Evolutionary conservation across 768 basidiomycete genomes (phyloP).

Genomic region (Pulveroboletus sp.): DNA sequence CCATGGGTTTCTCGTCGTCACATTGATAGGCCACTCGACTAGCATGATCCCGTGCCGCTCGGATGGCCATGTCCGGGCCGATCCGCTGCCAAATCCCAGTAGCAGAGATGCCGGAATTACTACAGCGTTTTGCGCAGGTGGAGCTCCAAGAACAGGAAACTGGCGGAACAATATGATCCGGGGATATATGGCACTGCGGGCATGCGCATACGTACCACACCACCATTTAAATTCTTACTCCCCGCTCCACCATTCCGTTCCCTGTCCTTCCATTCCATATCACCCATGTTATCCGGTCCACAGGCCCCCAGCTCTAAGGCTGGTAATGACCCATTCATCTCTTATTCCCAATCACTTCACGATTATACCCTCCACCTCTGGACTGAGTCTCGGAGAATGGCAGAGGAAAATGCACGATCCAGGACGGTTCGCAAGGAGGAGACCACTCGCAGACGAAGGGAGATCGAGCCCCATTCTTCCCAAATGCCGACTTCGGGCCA

Average conservation of each 20-base stretch:
- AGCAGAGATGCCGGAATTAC: slow-evolving; percentile 3
- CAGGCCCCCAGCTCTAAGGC: slow-evolving; percentile 3
- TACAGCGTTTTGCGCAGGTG: slow-evolving; percentile 22
- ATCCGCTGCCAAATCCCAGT: slow-evolving; percentile 1
- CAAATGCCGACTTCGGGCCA: slow-evolving; percentile 9
- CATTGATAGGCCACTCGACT: background rate
- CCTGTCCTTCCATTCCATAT: slow-evolving; percentile 8
- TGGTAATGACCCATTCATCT: slow-evolving; percentile 37
- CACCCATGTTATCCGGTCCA: slow-evolving; percentile 16
- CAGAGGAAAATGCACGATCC: slow-evolving; percentile 46
- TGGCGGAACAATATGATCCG: slow-evolving; percentile 26
- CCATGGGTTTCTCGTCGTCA: background rate
- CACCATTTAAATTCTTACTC: slow-evolving; percentile 28
- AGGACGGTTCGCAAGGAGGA: slow-evolving; percentile 29
- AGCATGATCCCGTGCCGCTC: background rate
- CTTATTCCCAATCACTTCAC: slow-evolving; percentile 62
- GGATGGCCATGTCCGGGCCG: background rate
- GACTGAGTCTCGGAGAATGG: slow-evolving; percentile 59
- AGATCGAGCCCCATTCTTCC: slow-evolving; percentile 9
- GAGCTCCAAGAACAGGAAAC: slow-evolving; percentile 23
- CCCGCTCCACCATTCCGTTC: slow-evolving; percentile 9
- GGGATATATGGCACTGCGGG: slow-evolving; percentile 8
- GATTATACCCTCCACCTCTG: slow-evolving; percentile 64
- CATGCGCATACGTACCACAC: slow-evolving; percentile 9
- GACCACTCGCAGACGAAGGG: slow-evolving; percentile 22